Conservation (phyloP, 306 rosid genomes). For the Gillenia trifoliata region DNA sequence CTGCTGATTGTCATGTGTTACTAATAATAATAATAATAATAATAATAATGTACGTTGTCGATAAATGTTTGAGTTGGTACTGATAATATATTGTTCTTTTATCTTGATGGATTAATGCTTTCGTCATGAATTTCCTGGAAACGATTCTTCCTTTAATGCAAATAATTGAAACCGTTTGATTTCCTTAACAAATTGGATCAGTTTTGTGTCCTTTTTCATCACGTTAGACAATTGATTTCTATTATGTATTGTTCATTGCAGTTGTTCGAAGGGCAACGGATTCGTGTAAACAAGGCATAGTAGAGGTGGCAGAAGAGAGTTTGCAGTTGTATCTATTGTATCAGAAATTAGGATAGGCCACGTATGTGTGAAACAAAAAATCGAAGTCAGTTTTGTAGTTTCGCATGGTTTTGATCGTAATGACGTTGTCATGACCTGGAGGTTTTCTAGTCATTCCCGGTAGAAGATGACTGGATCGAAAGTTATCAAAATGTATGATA, state of each 20-base stretch:
- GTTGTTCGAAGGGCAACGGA: slow-evolving; percentile 75
- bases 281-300: slow-evolving; percentile 89
- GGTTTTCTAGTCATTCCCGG: background rate
- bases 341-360: slow-evolving; percentile 5
- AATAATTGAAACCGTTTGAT: background rate
- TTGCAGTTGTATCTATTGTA: slow-evolving; percentile 15
- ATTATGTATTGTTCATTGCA: slow-evolving; percentile 34
- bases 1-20: background rate
- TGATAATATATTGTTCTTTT: background rate
- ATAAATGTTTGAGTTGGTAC: background rate
- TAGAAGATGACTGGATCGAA: background rate
- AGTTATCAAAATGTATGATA: background rate
- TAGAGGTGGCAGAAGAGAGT: slow-evolving; percentile 2
- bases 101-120: background rate
- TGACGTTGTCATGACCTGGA: background rate
- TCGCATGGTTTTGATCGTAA: background rate
- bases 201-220: slow-evolving; percentile 3
- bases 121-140: background rate
- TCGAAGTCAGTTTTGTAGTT: background rate
- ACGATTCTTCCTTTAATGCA: background rate
- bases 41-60: background rate
- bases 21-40: no score
- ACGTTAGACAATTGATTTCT: slow-evolving; percentile 2
- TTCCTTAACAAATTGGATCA: slow-evolving; percentile 11
- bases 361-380: background rate